Percentiles rank a stretch among this genome's conserved stretches.
Conservation (phyloP, 306 rosid species). For the Fagus sylvatica region DNA sequence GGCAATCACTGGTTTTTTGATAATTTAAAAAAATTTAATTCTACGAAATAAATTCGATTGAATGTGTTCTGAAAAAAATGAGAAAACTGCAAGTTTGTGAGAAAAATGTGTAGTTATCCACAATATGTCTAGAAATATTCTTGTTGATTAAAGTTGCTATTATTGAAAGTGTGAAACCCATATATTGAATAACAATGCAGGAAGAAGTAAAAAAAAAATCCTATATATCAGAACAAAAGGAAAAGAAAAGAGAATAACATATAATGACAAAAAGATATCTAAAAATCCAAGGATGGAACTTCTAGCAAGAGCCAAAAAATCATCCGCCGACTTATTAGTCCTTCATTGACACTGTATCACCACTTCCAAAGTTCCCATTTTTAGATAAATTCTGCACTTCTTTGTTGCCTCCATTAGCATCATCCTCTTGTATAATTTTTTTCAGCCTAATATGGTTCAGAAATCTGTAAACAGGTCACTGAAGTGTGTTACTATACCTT, state of each 20-base stretch:
- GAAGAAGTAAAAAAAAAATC: not conserved
- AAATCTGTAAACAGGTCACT: too few relatives aligned
- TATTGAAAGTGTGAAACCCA: not conserved
- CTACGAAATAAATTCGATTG: not conserved
- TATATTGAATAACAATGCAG: not conserved
- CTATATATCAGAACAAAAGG: not conserved
- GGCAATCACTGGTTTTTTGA: not conserved
- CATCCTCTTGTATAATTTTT: not conserved
- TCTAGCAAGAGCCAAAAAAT: not conserved
- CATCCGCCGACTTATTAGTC: not conserved
- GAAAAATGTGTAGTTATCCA: not conserved
- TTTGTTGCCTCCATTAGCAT: not conserved
- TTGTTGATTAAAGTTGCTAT: not conserved
- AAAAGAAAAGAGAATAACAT: not conserved
- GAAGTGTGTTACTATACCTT: too few relatives aligned
- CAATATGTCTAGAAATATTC: not conserved
- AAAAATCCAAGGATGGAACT: not conserved
- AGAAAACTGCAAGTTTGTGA: not conserved
- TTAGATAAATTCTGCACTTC: not conserved
- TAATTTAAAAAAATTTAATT: not conserved
- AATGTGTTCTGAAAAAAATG: not conserved
- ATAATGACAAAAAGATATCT: not conserved
- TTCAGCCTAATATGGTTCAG: not conserved
- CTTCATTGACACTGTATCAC: not conserved
- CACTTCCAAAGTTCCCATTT: not conserved